phyloP scores from a whole-genome alignment of 78 protist genomes.

The Dictyostelium firmibasis region DNA sequence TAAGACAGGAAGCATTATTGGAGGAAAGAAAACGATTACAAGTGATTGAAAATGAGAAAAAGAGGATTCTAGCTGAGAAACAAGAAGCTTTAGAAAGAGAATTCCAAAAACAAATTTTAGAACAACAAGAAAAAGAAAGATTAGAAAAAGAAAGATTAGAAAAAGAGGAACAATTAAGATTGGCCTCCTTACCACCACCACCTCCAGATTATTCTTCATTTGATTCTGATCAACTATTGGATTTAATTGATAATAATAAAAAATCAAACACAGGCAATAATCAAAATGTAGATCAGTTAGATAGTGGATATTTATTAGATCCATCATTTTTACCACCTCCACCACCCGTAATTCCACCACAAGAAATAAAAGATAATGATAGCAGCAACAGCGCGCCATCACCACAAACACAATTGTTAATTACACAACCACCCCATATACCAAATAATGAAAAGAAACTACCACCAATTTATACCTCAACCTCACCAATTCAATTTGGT shows the following conservation, averaged over 20 bases:
- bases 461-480: neutral
- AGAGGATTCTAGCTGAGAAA: neutral
- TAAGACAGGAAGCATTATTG: conserved; percentile 6
- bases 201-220: neutral
- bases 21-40: neutral
- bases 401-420: conserved; percentile 1
- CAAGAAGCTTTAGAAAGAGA: conserved; percentile 15
- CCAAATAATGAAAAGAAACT: conserved; percentile 7
- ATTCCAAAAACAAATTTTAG: neutral
- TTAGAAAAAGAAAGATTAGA: neutral
- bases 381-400: neutral
- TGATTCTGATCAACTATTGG: conserved; percentile 39
- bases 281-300: neutral
- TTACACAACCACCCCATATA: conserved; percentile 10
- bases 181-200: neutral
- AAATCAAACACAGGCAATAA: neutral
- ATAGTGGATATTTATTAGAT: conserved; percentile 4
- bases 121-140: conserved; percentile 12
- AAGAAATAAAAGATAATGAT: neutral
- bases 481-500: neutral
- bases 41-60: conserved; percentile 13
- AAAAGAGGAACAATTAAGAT: conserved; percentile 20
- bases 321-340: conserved; percentile 70
- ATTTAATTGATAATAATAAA: neutral
- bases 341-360: neutral